Percentiles rank a stretch among this genome's conserved stretches.
Evolutionary conservation across 2,329 filamentous ascomycete species (phyloP).

Genomic region (Colletotrichum sp.): DNA sequence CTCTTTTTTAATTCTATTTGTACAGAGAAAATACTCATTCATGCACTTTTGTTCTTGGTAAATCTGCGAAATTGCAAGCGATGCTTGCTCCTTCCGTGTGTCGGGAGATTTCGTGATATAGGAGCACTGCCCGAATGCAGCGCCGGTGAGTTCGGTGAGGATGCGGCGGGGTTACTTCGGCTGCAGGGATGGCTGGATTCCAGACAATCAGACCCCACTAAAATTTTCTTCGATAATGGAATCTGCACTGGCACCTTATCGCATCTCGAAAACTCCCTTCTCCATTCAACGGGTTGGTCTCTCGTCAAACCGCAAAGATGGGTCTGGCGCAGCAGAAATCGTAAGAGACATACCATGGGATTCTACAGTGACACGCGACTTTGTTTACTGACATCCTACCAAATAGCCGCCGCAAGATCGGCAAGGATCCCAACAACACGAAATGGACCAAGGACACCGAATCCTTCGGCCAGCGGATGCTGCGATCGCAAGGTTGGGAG

Average conservation of each 20-base stretch:
- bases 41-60: not conserved
- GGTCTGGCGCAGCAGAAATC: constrained; percentile 21
- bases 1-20: not conserved
- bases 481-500: constrained; percentile 88
- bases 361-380: no score
- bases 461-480: constrained; percentile 88
- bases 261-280: constrained; percentile 8
- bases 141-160: not conserved
- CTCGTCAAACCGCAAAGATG: constrained; percentile 19
- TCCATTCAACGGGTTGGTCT: not conserved
- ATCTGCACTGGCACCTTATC: constrained; percentile 5
- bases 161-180: not conserved
- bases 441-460: constrained; percentile 85
- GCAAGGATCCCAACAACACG: constrained; percentile 93
- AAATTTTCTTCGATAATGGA: constrained; percentile 21
- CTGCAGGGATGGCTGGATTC: constrained; percentile 4
- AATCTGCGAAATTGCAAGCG: not conserved
- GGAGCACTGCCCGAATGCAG: not conserved
- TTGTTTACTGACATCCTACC: not conserved
- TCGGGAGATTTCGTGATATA: not conserved
- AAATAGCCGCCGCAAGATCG: constrained; percentile 68
- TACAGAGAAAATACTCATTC: no score
- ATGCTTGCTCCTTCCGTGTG: not conserved
- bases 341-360: not conserved
- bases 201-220: constrained; percentile 13